Base-by-base conservation (phyloP, 2,329 filamentous ascomycete species). In the Cladosporium sphaerospermum region DNA sequence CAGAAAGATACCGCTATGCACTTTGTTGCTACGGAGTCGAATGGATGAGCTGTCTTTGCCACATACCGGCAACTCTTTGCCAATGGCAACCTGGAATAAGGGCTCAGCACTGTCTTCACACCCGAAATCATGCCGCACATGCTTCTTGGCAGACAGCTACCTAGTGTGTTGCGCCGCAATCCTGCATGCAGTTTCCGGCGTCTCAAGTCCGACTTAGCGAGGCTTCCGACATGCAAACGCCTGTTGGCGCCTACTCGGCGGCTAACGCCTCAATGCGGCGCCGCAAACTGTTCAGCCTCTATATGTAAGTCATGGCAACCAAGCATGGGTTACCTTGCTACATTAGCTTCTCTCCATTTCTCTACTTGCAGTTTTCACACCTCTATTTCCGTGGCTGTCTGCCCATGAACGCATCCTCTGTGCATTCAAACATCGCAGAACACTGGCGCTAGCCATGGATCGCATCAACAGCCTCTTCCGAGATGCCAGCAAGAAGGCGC, bases 201-300 rank as follows among this genome's bases (percentile, higher is more conserved):
- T 51, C 39, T 51, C 48, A 40, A 51, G 48, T 9, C 16, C 14
- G 28, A 9, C 18, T 37, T 51, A 44, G 48, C 48, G 48, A 40
- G 36, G 3, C 19, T 16, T 18, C 44, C 40, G 48, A 51, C 43
- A 51, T 40, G 48, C 48, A 40, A 51, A 51, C 37, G 48, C 32
- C 33, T 32, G 16, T 51, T 51, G 48, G 40, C 48, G 48, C 48
- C 31, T 33, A 36, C n/a, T 43, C 40, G 48, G 48, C 48, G 48
- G 28, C 18, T 51, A 51, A 51, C 48, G 48, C 48, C 48, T 23
- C 48, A 51, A 37, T 36, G 32, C 48, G 19, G 18, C 44, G 31
- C 48, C 39, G 37, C 39, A 11, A 44, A 36, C 32, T 18, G 28
- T 39, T 19, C 48, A 51, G 39, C 31, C 10, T 51, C 40, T 23